These are phyloP conservation scores for Irpex sp. DNA, from an alignment of 1,284 basidiomycete genomes.

Conservation along the genomic window DNA sequence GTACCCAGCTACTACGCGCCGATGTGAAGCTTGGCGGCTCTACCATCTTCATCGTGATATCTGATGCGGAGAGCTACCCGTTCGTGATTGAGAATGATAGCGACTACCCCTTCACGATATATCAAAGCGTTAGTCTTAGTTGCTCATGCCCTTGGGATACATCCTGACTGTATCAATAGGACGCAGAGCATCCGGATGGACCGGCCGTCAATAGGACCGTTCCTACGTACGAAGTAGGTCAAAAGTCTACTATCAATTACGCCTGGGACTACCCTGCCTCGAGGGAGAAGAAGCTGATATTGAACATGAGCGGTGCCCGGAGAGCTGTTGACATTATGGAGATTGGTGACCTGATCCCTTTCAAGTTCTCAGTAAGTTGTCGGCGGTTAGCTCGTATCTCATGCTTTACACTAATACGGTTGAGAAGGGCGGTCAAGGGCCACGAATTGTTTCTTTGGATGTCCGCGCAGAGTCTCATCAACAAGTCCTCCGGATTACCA, in stretches of 20 bases:
- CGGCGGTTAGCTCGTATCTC: neutral
- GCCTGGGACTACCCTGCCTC: slow-evolving; percentile 96
- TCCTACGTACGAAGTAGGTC: slow-evolving; percentile 53
- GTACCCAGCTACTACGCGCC: slow-evolving; percentile 68
- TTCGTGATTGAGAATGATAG: slow-evolving; percentile 91
- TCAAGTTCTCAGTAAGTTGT: slow-evolving; percentile 70
- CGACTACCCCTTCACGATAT: slow-evolving; percentile 68
- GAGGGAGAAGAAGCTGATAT: slow-evolving; percentile 75
- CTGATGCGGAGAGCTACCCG: slow-evolving; percentile 79
- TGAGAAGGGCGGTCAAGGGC: slow-evolving; percentile 47
- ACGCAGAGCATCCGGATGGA: slow-evolving; percentile 41
- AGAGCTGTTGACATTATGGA: slow-evolving; percentile 91
- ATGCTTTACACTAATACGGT: slow-evolving; percentile 5
- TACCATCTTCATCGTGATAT: slow-evolving; percentile 84
- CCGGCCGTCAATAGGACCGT: slow-evolving; percentile 32
- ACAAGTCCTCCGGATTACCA: slow-evolving; percentile 86
- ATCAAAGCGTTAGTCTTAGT: slow-evolving; percentile 62
- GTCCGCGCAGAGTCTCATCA: slow-evolving; percentile 88
- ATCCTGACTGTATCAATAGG: slow-evolving; percentile 34
- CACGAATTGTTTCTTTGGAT: slow-evolving; percentile 81
- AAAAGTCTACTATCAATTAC: slow-evolving; percentile 64
- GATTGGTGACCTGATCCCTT: slow-evolving; percentile 91
- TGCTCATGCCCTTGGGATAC: neutral
- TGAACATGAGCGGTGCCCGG: slow-evolving; percentile 61
- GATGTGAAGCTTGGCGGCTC: slow-evolving; percentile 87